Conservation (phyloP, 495 filamentous ascomycete species). For the Podospora bellae-mahoneyi region DNA sequence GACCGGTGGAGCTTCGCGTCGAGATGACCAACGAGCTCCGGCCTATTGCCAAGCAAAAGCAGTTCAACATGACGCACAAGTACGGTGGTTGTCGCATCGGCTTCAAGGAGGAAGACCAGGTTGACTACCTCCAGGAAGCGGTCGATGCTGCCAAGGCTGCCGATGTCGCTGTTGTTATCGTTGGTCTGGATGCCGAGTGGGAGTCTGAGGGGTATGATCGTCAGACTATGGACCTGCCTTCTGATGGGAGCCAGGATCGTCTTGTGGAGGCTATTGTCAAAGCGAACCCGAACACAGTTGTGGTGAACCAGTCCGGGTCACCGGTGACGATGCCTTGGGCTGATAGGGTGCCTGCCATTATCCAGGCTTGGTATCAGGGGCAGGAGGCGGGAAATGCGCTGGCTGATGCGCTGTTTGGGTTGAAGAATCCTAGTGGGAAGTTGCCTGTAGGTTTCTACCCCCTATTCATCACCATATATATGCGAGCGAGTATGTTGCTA, state of each 20-base stretch:
- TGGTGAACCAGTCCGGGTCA: constrained; percentile 81
- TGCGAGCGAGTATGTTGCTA: background rate
- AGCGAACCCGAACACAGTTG: constrained; percentile 69
- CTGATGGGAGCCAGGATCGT: constrained; percentile 65
- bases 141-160: constrained; percentile 62
- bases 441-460: constrained; percentile 55
- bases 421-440: constrained; percentile 78
- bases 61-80: constrained; percentile 52
- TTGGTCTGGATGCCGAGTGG: constrained; percentile 82
- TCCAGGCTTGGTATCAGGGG: constrained; percentile 77
- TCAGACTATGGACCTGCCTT: constrained; percentile 76
- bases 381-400: constrained; percentile 89
- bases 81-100: constrained; percentile 78
- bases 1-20: constrained; percentile 48
- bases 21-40: constrained; percentile 63
- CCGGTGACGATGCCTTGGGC: constrained; percentile 86
- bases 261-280: constrained; percentile 65
- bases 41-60: constrained; percentile 49
- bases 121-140: constrained; percentile 69
- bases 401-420: constrained; percentile 81
- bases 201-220: constrained; percentile 85
- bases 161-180: constrained; percentile 75
- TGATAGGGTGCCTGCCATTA: constrained; percentile 60
- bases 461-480: background rate
- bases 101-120: constrained; percentile 63